Evolutionary conservation across 768 basidiomycete species (phyloP).

Genomic region (Hypholoma fasciculare): DNA sequence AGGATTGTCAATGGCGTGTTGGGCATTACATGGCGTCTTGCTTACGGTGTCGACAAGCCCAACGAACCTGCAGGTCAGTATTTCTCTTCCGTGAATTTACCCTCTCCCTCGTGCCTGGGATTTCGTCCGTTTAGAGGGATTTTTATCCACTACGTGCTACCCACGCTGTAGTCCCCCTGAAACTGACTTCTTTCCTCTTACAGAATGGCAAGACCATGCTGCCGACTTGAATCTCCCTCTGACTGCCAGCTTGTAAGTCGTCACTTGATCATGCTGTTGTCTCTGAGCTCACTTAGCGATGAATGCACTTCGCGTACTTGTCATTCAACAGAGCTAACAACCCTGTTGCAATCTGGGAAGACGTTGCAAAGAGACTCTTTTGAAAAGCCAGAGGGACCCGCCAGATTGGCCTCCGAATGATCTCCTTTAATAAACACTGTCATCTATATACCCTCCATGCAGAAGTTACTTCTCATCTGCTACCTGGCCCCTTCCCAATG

Average conservation of each 20-base stretch:
- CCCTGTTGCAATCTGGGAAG: conserved; percentile 57
- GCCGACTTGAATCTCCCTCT: conserved; percentile 54
- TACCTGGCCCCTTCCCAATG: no score
- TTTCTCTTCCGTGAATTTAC: not conserved
- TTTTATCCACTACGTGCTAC: not conserved
- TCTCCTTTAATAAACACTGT: no score
- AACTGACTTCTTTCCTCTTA: conserved; percentile 7
- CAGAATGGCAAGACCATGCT: conserved; percentile 60
- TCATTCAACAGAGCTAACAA: conserved; percentile 47
- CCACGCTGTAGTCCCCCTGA: not conserved
- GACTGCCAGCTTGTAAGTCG: conserved; percentile 46
- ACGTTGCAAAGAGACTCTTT: conserved; percentile 33
- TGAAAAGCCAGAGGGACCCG: not conserved
- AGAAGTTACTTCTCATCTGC: no score
- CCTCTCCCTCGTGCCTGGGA: not conserved
- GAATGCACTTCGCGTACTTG: not conserved
- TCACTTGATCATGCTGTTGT: conserved; percentile 1
- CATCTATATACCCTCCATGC: no score
- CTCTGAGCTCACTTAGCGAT: not conserved
- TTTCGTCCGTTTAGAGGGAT: not conserved
- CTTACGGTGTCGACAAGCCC: conserved; percentile 53
- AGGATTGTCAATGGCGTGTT: conserved; percentile 57
- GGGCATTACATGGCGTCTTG: conserved; percentile 63
- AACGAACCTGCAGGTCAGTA: conserved; percentile 57
- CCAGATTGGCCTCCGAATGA: not conserved